These are phyloP conservation scores for Lactifluus pinguis DNA, from an alignment of 768 basidiomycete species.

Conservation along the genomic window DNA sequence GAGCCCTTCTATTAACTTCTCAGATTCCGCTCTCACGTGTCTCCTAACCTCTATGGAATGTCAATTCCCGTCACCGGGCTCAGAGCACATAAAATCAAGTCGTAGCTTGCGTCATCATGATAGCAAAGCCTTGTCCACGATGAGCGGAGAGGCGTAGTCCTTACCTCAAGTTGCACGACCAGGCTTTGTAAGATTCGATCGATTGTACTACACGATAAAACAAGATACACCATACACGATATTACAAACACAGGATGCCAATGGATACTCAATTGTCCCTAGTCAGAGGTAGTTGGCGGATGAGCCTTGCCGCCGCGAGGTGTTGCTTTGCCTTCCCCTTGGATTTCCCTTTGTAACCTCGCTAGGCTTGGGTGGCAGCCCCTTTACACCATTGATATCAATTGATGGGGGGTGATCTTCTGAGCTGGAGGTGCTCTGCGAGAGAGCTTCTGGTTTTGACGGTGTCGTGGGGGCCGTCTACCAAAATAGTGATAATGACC, in stretches of 20 bases:
- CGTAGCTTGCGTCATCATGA: too few species aligned
- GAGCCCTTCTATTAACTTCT: not conserved
- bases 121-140: too few species aligned
- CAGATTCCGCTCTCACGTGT: not conserved
- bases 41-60: not conserved
- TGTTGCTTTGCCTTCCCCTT: not conserved
- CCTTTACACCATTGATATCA: not conserved
- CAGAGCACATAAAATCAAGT: too few species aligned
- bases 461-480: conserved; percentile 10
- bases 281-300: not conserved
- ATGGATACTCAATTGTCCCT: not conserved
- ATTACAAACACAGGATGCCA: not conserved
- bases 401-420: not conserved
- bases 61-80: not conserved
- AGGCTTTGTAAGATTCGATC: not conserved
- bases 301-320: not conserved
- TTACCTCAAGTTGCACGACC: not conserved
- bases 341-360: not conserved
- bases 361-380: not conserved
- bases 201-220: not conserved
- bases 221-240: too few species aligned
- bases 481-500: not conserved
- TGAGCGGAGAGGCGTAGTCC: not conserved
- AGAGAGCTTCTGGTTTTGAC: not conserved
- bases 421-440: not conserved